Conservation (phyloP, 192 early-diverging fungal genomes). For the Chytriomyces hyalinus region DNA sequence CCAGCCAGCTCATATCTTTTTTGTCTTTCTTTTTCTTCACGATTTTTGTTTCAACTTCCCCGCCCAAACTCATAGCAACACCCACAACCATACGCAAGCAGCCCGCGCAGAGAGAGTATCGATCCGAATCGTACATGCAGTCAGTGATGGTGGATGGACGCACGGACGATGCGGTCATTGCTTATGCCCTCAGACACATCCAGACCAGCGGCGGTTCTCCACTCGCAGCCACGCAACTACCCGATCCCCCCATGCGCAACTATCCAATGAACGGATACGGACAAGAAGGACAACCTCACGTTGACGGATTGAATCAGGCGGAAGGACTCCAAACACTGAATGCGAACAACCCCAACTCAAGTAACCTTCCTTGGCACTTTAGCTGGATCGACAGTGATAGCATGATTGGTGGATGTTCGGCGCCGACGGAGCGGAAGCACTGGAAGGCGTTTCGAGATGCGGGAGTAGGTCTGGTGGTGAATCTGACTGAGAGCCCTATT, state of each 20-base stretch:
- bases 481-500: constrained; percentile 51
- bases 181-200: not conserved
- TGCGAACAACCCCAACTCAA: constrained; percentile 43
- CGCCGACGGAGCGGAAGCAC: constrained; percentile 46
- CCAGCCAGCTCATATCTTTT: too few relatives aligned
- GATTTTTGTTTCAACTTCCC: too few relatives aligned
- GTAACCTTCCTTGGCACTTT: constrained; percentile 54
- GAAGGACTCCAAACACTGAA: not conserved
- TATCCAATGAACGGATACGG: not conserved
- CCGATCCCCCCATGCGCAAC: not conserved
- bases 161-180: not conserved
- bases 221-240: not conserved
- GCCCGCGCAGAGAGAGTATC: too few relatives aligned
- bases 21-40: too few relatives aligned
- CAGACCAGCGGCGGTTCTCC: not conserved
- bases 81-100: too few relatives aligned
- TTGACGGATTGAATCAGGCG: too few relatives aligned
- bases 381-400: constrained; percentile 51
- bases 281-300: too few relatives aligned
- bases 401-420: constrained; percentile 48
- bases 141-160: not conserved
- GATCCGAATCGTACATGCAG: not conserved
- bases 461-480: constrained; percentile 53
- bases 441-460: constrained; percentile 40
- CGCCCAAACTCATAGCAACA: too few relatives aligned